Evolutionary conservation across 192 early-diverging fungal species (phyloP).

Genomic region (Phlyctochytrium arcticum): DNA sequence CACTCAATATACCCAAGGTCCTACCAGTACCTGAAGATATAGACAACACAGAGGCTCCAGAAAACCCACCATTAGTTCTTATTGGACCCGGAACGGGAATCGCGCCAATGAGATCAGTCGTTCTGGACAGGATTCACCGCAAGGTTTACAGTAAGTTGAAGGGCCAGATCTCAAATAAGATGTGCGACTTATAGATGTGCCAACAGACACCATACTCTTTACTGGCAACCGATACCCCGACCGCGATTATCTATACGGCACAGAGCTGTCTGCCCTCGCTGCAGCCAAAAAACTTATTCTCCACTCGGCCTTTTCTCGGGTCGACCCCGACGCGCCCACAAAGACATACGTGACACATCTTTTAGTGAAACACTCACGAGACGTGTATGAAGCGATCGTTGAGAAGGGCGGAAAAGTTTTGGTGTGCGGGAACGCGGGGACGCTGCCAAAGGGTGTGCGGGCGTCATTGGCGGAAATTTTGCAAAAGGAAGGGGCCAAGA

Average conservation of each 20-base stretch:
- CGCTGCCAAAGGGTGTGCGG: conserved; percentile 70
- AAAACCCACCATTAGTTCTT: conserved; percentile 44
- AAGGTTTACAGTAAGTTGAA: conserved; percentile 35
- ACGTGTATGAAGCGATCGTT: conserved; percentile 65
- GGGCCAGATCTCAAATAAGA: neutral
- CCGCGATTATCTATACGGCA: conserved; percentile 71
- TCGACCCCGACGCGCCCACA: conserved; percentile 2
- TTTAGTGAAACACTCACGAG: conserved; percentile 49
- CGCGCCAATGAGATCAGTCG: conserved; percentile 83
- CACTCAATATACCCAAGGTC: conserved; percentile 6
- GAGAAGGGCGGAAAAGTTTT: conserved; percentile 56
- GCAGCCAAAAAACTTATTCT: conserved; percentile 49
- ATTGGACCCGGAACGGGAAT: conserved; percentile 88
- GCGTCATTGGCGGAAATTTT: conserved; percentile 60
- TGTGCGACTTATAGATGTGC: conserved; percentile 3
- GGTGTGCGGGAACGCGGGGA: conserved; percentile 73
- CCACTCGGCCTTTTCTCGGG: conserved; percentile 83
- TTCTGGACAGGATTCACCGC: conserved; percentile 50
- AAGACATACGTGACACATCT: conserved; percentile 83
- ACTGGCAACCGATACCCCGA: conserved; percentile 74
- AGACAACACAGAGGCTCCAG: no score
- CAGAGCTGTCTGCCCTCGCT: conserved; percentile 59
- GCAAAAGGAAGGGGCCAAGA: conserved; percentile 46
- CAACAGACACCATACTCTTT: conserved; percentile 68
- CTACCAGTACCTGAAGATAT: neutral